Base-by-base conservation (phyloP, 1,284 basidiomycete genomes). In the Hemileia vastatrix region DNA sequence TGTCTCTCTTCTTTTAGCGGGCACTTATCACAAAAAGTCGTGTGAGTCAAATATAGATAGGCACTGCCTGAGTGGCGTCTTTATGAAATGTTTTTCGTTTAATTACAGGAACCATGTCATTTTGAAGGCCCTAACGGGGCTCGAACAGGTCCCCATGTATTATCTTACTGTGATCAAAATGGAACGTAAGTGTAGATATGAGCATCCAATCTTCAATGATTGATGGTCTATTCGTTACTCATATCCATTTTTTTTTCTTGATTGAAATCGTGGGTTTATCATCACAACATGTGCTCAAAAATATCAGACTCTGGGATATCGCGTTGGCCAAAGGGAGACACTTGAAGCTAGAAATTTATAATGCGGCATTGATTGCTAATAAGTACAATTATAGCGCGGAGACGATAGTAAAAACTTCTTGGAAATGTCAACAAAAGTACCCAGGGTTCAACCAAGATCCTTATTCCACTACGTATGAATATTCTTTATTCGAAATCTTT, bases 291-390 rank as follows among this genome's bases (percentile, higher is more conserved):
- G 11, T 43, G 11, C 40, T 43, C n/a, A 43, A 51, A 45, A 60
- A 53, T 18, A 18, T n/a, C n/a, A 63, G 60, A 55, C 55, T 63
- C 54, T 56, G 55, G 60, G 56, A 63, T 19, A 63, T 63, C 9
- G 60, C 56, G 5, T 47, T 56, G 43, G 60, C n/a, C 60, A 6
- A 54, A 24, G 2, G 48, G 48, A 32, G 24, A 4, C 21, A 63
- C 55, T n/a, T 56, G 54, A 15, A 23, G 27, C 9, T 44, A 33
- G 47, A 63, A 63, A 24, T 63, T 63, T 56, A n/a, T 23, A 54
- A 54, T 4, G 56, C 54, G 19, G 11, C 32, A 24, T 49, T 19
- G 9, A 63, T 63, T 8, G 27, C 15, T n/a, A 11, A 13, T 9
- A 63, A 63, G 11, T 53, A 63, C 36, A n/a, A 55, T 18, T 63